Conservation (phyloP, 1,284 basidiomycete species). For the Kalmanozyma brasiliensis region DNA sequence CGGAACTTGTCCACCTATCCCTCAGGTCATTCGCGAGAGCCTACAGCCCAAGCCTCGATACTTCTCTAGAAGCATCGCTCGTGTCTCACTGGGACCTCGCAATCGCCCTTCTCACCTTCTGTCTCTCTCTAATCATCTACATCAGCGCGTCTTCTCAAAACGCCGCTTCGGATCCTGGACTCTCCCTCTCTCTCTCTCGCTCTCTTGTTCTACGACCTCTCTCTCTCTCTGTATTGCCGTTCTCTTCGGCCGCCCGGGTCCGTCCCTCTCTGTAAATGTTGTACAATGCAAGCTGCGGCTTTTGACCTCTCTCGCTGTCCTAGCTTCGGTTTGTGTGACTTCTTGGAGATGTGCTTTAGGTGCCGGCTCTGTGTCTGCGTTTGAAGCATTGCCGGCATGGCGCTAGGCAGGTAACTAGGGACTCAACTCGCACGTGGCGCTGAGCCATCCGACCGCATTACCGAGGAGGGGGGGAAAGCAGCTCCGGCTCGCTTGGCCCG, state of each 20-base stretch:
- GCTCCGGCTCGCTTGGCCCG: no score
- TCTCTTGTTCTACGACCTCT: neutral
- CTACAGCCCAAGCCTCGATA: no score
- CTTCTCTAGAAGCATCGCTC: slow-evolving; percentile 7
- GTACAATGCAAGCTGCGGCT: slow-evolving; percentile 18
- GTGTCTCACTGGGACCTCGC: neutral
- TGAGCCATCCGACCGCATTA: no score
- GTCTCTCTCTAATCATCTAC: slow-evolving; percentile 5
- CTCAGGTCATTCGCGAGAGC: no score
- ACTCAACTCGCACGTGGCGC: no score
- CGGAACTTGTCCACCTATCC: no score
- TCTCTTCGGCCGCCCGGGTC: neutral
- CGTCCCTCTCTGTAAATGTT: slow-evolving; percentile 17
- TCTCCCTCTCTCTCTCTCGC: neutral
- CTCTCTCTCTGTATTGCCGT: neutral
- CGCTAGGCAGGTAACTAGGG: no score
- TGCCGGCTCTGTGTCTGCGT: no score
- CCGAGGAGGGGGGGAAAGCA: no score
- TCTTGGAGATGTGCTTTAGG: no score
- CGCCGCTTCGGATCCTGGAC: neutral
- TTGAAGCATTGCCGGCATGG: no score
- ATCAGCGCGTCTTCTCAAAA: neutral
- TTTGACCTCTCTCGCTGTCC: neutral
- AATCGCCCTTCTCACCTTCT: neutral
- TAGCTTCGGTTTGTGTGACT: neutral